Conservation (phyloP, 768 basidiomycete genomes). For the Mycena belliarum region DNA sequence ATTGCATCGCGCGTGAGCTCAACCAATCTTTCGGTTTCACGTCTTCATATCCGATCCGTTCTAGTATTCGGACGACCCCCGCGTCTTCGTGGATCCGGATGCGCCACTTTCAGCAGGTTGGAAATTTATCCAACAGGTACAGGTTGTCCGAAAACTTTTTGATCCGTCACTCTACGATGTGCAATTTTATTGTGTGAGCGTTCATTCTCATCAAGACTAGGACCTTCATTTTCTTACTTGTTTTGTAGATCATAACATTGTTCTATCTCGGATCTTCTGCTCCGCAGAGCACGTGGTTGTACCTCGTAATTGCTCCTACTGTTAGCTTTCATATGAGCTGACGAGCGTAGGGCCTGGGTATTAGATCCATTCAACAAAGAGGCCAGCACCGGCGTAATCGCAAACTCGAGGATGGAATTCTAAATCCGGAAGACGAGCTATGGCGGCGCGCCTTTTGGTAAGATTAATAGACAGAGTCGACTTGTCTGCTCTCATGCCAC, state of each 20-base stretch:
- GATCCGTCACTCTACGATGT: constrained; percentile 37
- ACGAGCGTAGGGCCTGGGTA: constrained; percentile 35
- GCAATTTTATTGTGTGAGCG: constrained; percentile 46
- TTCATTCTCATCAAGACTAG: not conserved
- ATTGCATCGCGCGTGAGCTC: constrained; percentile 46
- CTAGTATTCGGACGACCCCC: constrained; percentile 48
- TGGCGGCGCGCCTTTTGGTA: constrained; percentile 50
- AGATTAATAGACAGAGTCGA: not conserved
- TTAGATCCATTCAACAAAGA: constrained; percentile 55
- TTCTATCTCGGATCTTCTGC: constrained; percentile 41
- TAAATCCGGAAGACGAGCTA: constrained; percentile 45
- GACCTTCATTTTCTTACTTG: not conserved
- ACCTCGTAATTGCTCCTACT: constrained; percentile 12
- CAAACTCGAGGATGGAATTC: constrained; percentile 28
- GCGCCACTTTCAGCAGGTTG: constrained; percentile 42
- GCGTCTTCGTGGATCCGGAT: constrained; percentile 36
- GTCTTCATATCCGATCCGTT: not conserved
- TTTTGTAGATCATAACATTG: constrained; percentile 32
- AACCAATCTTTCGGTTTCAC: too few species aligned
- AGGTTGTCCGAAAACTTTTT: constrained; percentile 46
- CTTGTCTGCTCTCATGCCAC: not conserved
- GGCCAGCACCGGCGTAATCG: constrained; percentile 47
- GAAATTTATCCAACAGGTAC: constrained; percentile 51
- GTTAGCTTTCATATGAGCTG: not conserved
- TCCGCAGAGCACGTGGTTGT: constrained; percentile 44